phyloP scores from a whole-genome alignment of 176 grass and related monocot genomes.

The Calamus simplicifolius region DNA sequence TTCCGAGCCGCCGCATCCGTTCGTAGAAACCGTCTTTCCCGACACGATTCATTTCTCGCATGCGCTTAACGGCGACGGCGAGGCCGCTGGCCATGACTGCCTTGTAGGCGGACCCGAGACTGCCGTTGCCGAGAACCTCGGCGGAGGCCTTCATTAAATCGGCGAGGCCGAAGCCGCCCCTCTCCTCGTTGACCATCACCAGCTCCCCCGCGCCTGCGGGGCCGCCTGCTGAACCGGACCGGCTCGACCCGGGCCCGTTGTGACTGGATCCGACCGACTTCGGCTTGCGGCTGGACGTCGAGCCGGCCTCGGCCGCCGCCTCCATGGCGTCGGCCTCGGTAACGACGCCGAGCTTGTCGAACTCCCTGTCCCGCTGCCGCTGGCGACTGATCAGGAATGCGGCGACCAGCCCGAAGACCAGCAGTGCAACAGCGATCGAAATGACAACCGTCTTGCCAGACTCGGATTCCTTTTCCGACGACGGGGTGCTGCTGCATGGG shows the following conservation, averaged over 20 bases:
- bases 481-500: no score
- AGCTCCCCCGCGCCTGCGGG: background rate
- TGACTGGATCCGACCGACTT: background rate
- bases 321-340: background rate
- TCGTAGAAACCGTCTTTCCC: conserved; percentile 14
- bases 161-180: conserved; percentile 3
- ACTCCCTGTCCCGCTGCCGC: background rate
- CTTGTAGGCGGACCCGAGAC: conserved; percentile 21
- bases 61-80: conserved; percentile 13
- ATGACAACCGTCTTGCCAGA: background rate
- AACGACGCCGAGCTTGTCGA: background rate
- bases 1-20: conserved; percentile 8
- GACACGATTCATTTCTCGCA: conserved; percentile 19
- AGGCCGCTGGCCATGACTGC: conserved; percentile 15
- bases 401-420: background rate
- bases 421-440: background rate
- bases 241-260: conserved; percentile 5
- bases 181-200: conserved; percentile 11
- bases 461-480: background rate
- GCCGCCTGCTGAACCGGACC: background rate
- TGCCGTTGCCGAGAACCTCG: conserved; percentile 24
- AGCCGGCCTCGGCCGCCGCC: background rate
- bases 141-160: conserved; percentile 24
- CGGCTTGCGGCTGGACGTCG: background rate
- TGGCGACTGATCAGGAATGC: background rate